Base-by-base conservation (phyloP, 2,329 filamentous ascomycete species). In the Lasiodiplodia sp. region DNA sequence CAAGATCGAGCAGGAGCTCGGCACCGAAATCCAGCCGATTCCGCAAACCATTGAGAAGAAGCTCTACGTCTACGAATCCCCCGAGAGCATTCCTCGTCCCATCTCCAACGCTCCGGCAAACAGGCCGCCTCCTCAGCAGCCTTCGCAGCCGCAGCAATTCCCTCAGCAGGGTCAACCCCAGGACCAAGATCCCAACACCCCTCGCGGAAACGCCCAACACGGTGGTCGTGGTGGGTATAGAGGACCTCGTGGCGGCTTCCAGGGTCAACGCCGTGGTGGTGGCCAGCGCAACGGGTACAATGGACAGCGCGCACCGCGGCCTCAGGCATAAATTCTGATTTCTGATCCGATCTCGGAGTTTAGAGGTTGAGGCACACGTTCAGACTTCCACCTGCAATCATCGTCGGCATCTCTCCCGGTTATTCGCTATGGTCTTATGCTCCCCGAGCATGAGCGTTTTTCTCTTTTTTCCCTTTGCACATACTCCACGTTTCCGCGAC, bases 1-100 rank as follows among this genome's bases (percentile, higher is more conserved):
- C 86, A 96, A 96, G 80, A 99, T 99, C 74, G 96, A 99, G 81
- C 92, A 96, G 75, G 96, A 99, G 77, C 86, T 99, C 51, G 96
- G 96, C 65, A 99, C 96, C 7, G 96, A 99, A 82, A 99, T 99
- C 70, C 92, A 96, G 78, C 91, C 96, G n/a, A 99, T 99, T 75
- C 96, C 96, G 21, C 87, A 90, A 65, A 91, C 89, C 73, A 99
- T 99, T 72, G 96, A 99, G 85, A 98, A 97, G 87, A 96, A 92
- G 72, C 89, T 99, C 47, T 99, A 99, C 79, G 96, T 99, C 64
- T 99, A 99, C 80, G 96, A 99, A 71, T 92, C 94, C 71, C 96
- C 96, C 0, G 95, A 99, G 76, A 95, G 87, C 69, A 98, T 99
- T 75, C 96, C 96, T 63, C 90, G 94, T 40, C 96, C 96, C 4